These are phyloP conservation scores for Oryza glumipatula DNA, from an alignment of 176 grass and related monocot species.

Conservation along the genomic window DNA sequence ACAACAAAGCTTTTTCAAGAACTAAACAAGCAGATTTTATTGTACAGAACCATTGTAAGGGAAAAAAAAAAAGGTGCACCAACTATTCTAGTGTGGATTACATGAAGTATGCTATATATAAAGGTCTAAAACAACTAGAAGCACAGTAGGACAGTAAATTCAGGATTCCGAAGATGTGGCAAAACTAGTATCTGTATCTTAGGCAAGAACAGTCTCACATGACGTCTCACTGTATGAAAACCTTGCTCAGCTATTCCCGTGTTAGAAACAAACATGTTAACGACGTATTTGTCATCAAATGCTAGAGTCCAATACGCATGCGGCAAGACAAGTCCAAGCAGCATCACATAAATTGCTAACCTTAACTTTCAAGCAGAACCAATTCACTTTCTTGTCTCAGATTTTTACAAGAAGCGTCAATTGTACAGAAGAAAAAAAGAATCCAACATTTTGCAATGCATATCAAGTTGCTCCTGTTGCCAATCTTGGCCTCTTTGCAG, in stretches of 20 bases:
- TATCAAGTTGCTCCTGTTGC: conserved; percentile 22
- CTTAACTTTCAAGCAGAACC: background rate
- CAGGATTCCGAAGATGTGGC: too few species aligned
- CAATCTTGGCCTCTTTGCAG: conserved; percentile 36
- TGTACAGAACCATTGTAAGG: background rate
- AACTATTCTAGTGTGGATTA: background rate
- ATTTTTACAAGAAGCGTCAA: background rate
- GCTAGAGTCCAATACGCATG: background rate
- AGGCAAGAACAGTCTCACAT: too few species aligned
- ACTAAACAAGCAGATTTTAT: background rate
- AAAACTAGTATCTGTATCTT: too few species aligned
- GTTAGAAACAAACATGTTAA: background rate
- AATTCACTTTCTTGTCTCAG: background rate
- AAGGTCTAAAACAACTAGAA: background rate
- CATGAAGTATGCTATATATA: background rate
- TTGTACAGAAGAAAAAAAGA: background rate
- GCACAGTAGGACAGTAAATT: too few species aligned
- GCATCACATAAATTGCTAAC: too few species aligned
- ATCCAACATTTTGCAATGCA: conserved; percentile 10
- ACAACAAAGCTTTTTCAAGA: background rate
- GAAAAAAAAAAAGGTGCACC: background rate
- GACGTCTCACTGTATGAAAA: too few species aligned
- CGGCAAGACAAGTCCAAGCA: background rate
- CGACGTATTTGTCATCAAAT: background rate
- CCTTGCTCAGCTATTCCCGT: background rate